These are phyloP conservation scores for Daldinia sp. DNA, from an alignment of 2,329 filamentous ascomycete genomes.

Conservation along the genomic window DNA sequence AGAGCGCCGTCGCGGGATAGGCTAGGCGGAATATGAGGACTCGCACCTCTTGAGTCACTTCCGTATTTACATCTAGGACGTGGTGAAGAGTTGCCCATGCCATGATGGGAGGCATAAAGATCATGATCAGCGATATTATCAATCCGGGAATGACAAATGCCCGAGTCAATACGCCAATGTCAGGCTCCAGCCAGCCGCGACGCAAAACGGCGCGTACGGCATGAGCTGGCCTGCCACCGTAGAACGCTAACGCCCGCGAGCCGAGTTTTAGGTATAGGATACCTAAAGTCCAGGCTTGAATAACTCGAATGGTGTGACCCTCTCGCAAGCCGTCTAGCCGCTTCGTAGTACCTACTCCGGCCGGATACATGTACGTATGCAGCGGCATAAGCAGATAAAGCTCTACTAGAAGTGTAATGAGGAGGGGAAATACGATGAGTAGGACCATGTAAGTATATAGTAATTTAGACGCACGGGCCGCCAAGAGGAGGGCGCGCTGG, in stretches of 20 bases:
- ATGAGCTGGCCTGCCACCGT: slow-evolving; percentile 76
- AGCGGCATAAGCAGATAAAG: slow-evolving; percentile 89
- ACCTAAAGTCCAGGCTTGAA: slow-evolving; percentile 95
- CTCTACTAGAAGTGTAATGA: slow-evolving; percentile 84
- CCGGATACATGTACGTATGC: slow-evolving; percentile 76
- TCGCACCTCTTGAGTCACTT: slow-evolving; percentile 46
- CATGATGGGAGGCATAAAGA: slow-evolving; percentile 72
- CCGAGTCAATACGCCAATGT: slow-evolving; percentile 82
- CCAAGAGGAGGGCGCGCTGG: slow-evolving; percentile 48
- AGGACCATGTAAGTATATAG: slow-evolving; percentile 82
- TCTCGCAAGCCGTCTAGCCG: slow-evolving; percentile 49
- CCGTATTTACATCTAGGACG: slow-evolving; percentile 42
- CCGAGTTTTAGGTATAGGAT: slow-evolving; percentile 89
- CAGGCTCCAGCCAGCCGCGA: slow-evolving; percentile 82
- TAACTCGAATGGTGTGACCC: slow-evolving; percentile 81
- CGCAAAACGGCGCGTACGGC: slow-evolving; percentile 80
- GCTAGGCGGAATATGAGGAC: slow-evolving; percentile 67
- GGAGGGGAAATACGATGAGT: slow-evolving; percentile 81
- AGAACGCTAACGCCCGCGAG: slow-evolving; percentile 74
- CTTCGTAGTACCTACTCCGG: slow-evolving; percentile 45
- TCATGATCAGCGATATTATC: slow-evolving; percentile 70
- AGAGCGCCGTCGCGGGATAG: slow-evolving; percentile 74
- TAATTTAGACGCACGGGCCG: slow-evolving; percentile 60
- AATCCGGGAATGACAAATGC: slow-evolving; percentile 85
- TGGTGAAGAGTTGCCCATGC: slow-evolving; percentile 63